Base-by-base conservation (phyloP, 228 moss, liverwort and hornwort species). In the Sphagnum fallax region DNA sequence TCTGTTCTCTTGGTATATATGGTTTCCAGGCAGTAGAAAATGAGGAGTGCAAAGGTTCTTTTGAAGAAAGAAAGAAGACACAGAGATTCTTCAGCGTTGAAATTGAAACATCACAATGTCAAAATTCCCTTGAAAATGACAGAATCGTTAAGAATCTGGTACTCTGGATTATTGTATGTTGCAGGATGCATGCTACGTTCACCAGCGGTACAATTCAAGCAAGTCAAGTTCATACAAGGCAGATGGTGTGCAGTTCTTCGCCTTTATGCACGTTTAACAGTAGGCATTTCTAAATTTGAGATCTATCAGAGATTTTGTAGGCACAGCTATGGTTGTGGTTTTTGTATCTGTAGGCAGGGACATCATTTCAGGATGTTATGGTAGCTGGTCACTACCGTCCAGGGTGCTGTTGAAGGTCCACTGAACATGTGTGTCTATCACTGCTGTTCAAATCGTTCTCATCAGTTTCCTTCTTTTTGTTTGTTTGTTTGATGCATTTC, bases 201-300 rank as follows among this genome's bases (percentile, higher is more conserved):
- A 97, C 75, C 88, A 61, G 32, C 86, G 75, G 72, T 97, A 91
- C 67, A 88, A 85, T 65, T 88, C 93, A 49, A 77, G 81, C 83
- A 97, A 93, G 78, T 97, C 97, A 62, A 84, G 69, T 64, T 73
- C 83, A 13, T 97, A 93, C 75, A 77, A 82, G 74, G 87, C 72
- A 79, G 93, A 97, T 73, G 97, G 97, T 91, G 82, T 32, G 81
- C 58, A 4, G 49, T 18, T 49, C 52, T 32, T 32, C 32, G 32
- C 18, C 5, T 13, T 16, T 52, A 4, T 2, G 9, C 47, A 51
- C 49, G 49, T 70, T 52, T 32, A 32, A 32, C 32, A 32, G 32
- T 32, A 32, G 32, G 32, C 32, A 32, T 32, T 32, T 32, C 32
- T 32, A 32, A 32, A 32, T 32, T 32, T 32, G 32, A 32, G 32